Conservation (phyloP, 441 rosid species). For the Bocquillonia castaneifolia region DNA sequence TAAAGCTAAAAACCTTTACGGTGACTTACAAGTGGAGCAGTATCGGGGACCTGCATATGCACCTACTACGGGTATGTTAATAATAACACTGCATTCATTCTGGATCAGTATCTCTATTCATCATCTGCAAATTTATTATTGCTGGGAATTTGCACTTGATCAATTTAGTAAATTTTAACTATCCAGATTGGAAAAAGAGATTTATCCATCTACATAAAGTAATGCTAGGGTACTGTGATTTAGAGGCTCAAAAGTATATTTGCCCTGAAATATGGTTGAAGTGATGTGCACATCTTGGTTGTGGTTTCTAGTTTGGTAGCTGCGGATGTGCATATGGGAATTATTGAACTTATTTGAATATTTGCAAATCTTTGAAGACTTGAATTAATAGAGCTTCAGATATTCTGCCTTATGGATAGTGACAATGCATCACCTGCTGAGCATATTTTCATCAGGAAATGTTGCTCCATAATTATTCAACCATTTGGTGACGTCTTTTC, state of each 20-base stretch:
- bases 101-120: not conserved
- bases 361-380: not conserved
- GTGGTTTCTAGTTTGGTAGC: not conserved
- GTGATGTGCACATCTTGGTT: not conserved
- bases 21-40: constrained; percentile 58
- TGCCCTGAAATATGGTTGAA: not conserved
- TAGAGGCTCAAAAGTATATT: not conserved
- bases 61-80: constrained; percentile 44
- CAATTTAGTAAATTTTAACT: not conserved
- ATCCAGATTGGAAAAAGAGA: not conserved
- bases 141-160: not conserved
- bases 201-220: not conserved
- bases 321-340: not conserved
- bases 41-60: constrained; percentile 47
- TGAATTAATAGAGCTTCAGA: not conserved
- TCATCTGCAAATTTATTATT: not conserved
- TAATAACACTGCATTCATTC: no score
- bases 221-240: not conserved
- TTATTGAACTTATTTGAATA: not conserved
- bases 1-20: constrained; percentile 43
- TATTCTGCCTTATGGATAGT: not conserved
- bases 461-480: no score
- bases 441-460: not conserved
- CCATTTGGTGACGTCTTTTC: not conserved
- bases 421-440: not conserved